Evolutionary conservation across 768 basidiomycete genomes (phyloP), one percentile per base, ranked within the genome.

Genomic region (Calocybe cyanea): DNA sequence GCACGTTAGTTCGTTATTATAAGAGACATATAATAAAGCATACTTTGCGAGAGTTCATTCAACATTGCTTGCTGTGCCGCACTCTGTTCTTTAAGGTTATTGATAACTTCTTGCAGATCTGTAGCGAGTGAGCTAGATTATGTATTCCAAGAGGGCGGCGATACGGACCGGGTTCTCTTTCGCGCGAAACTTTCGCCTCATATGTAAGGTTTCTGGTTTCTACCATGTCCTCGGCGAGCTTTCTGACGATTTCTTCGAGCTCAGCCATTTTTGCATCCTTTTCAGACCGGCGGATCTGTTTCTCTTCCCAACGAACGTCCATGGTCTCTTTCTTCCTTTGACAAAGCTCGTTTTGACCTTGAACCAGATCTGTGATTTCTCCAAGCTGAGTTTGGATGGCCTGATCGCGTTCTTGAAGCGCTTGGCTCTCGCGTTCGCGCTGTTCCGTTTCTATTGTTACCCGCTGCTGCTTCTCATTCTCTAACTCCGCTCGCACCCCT

Each of bases 341-440:
- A 28, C 75, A 73, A 39, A 75, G 70, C 25, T 81, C 76, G 1
- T 77, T 70, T 45, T 87, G 83, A 46, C 83, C 80, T 45, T 85
- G 80, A 11, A 91, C 69, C 43, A 88, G 59, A 50, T 84, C 83
- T 1, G 88, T 83, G 51, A 92, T 77, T 48, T 91, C 87, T 4
- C 60, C 66, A 11, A 92, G 62, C 52, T 89, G 87, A 31, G 61
- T 68, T 25, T 78, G 71, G 34, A 87, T 60, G 7, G 65, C 72
- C 11, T 84, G 80, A 50, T 83, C 78, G 5, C 81, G 76, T 46
- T 87, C 85, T 31, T 67, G 57, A 25, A 70, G 67, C 38, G 83
- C 85, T 31, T 67, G 65, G 17, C 77, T 66, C 50, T 85, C 81
- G 23, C 70, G 71, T 57, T 87, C 84, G 24, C 78, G 69, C 15